Evolutionary conservation across 495 filamentous ascomycete species (phyloP).

Genomic region (Penicillium salamii): DNA sequence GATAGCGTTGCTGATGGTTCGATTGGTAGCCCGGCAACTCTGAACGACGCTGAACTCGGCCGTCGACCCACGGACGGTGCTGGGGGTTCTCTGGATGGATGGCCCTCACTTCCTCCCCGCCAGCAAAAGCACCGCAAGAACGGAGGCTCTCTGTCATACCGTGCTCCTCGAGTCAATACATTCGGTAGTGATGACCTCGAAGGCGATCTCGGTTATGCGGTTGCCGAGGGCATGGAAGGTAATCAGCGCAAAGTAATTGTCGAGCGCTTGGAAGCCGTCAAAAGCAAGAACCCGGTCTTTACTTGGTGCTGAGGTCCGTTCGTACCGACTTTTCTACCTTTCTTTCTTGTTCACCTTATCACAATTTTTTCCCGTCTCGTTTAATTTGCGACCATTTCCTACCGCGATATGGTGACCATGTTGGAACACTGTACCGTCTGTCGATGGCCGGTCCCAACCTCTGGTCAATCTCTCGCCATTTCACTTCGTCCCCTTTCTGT

Average conservation of each 20-base stretch:
- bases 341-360: constrained; percentile 9
- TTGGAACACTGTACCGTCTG: constrained; percentile 14
- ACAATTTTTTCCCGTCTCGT: constrained; percentile 13
- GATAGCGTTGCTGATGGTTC: constrained; percentile 37
- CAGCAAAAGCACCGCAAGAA: constrained; percentile 38
- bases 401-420: no score
- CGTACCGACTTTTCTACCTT: neutral
- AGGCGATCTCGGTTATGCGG: constrained; percentile 91
- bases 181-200: constrained; percentile 76
- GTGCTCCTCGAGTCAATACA: constrained; percentile 27
- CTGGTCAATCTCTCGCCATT: constrained; percentile 1
- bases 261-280: constrained; percentile 90
- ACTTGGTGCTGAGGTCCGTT: constrained; percentile 76
- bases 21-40: constrained; percentile 35
- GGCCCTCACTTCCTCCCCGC: constrained; percentile 37
- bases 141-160: constrained; percentile 40
- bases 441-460: neutral
- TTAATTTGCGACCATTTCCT: constrained; percentile 20
- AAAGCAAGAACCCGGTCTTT: constrained; percentile 92
- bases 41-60: constrained; percentile 29
- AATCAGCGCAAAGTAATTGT: constrained; percentile 92
- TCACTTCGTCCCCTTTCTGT: neutral
- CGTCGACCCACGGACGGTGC: constrained; percentile 29
- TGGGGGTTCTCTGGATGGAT: constrained; percentile 36
- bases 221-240: constrained; percentile 88